Base-by-base conservation (phyloP, 768 basidiomycete genomes). In the Trametes maxima region DNA sequence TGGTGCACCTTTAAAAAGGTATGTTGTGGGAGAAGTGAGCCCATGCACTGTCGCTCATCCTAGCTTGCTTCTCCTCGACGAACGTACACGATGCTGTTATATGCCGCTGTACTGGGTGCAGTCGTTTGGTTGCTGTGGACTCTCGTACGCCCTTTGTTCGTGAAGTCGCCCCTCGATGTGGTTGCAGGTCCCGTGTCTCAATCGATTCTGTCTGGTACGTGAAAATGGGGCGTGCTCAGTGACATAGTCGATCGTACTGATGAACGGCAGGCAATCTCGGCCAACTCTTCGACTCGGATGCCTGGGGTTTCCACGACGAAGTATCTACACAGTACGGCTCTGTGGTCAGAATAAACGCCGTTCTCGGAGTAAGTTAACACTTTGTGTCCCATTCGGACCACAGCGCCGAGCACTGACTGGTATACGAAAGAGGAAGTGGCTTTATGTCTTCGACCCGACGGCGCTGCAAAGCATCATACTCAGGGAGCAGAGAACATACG, bases 401-500 rank as follows among this genome's bases (percentile, higher is more conserved):
- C 25, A 6, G 43, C 7, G 14, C 28, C 36, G 5, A 36, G 8
- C 14, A 35, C 19, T 2, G 10, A 36, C 7, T 17, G 14, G 16
- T 28, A 39, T 11, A 4, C 43, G 2, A 35, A 35, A 72, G 71
- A 45, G 59, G 17, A 55, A 61, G 21, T 65, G 66, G 55, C 64
- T 72, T 0, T 69, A 68, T 60, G 67, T 65, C 6, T 68, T 62
- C 50, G 69, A 70, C 43, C 67, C 68, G 1, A 59, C 62, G 6
- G 69, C 69, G 8, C 58, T 69, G 35, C 67, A 66, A 40, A 54
- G 53, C 47, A 66, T 71, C 48, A 52, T 69, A 5, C 60, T 69
- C 35, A 66, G 66, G 55, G 71, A 72, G 14, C 69, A 72, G 52
- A 51, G 59, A 0, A 68, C 67, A 1, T 72, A 64, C 42, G 70